phyloP scores from a whole-genome alignment of 2,329 filamentous ascomycete genomes.

The Claviceps humidiphila region DNA sequence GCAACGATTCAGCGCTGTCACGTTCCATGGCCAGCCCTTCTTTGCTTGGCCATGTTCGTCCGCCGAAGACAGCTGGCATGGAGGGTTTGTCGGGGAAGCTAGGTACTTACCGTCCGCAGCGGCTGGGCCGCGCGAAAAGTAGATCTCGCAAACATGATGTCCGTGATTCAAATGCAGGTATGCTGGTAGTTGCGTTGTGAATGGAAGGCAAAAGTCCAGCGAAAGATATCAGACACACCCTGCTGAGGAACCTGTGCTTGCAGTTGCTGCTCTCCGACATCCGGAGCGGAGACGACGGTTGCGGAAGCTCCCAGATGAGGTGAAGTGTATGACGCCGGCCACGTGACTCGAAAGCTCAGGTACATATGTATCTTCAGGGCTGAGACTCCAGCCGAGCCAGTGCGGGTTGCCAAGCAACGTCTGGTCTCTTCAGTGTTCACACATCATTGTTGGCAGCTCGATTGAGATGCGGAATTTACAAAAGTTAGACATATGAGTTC shows the following conservation, averaged over 20 bases:
- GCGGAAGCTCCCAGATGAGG: neutral
- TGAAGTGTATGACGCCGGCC: constrained; percentile 4
- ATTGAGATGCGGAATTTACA: too few relatives aligned
- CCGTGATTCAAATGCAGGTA: constrained; percentile 12
- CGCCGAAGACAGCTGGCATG: neutral
- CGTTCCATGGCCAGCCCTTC: neutral
- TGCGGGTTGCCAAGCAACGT: neutral
- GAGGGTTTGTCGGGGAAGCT: neutral
- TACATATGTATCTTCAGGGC: neutral
- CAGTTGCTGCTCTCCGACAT: neutral
- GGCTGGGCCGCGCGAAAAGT: constrained; percentile 51
- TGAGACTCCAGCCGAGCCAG: neutral
- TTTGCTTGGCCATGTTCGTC: neutral
- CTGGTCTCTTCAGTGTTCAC: too few relatives aligned
- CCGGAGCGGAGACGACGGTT: neutral
- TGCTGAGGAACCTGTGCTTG: neutral
- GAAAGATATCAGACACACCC: neutral
- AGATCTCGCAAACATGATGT: constrained; percentile 54
- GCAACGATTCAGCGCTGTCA: too few relatives aligned
- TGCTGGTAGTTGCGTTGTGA: neutral
- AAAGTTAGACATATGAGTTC: too few relatives aligned
- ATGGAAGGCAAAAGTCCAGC: neutral
- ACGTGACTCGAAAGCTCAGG: constrained; percentile 2
- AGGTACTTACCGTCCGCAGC: constrained; percentile 47
- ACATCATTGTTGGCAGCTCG: too few relatives aligned